Evolutionary conservation across 495 filamentous ascomycete genomes (phyloP), one percentile per base, ranked within the genome.

Genomic region (Venustampulla echinocandica): DNA sequence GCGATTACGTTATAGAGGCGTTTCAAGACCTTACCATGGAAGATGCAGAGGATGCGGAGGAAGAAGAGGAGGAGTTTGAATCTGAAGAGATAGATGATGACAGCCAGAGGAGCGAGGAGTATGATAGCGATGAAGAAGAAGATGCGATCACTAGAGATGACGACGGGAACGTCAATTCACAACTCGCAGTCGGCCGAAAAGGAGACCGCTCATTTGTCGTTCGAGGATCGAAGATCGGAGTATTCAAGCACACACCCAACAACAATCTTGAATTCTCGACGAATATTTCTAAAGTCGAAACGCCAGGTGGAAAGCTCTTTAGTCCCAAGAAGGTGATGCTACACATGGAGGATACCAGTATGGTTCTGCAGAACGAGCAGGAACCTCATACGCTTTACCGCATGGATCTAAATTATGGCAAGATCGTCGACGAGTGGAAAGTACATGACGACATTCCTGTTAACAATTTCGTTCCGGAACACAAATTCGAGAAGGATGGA

Each of bases 401-500:
- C 20, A 96, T 98, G 92, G 92, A 98, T 69, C 69, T 98, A 49
- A 93, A 97, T 57, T 93, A 92, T 58, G 92, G 92, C 45, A 97
- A 95, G 69, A 85, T 98, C n/a, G 87, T 97, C 1, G 93, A 98
- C 60, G 93, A 98, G 64, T 98, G 92, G 92, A 96, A 94, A 55
- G 76, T 98, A n/a, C 90, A 98, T 57, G 90, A 98, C 46, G 87
- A 98, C 66, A 96, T 98, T 46, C 77, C 84, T 0, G 87, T 98
- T 42, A 79, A 83, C 15, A 87, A 81, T 4, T 94, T 97, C 65
- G 87, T 82, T 3, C 92, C 93, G 2, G 90, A 95, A 59, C 94
- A 79, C 80, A 98, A 98, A 79, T 98, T 95, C 57, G 93, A 98
- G 73, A 95, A 95, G 89, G 94, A 88, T 1, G 79, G 80, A 45